Base-by-base conservation (phyloP, 495 filamentous ascomycete species). In the Pseudevernia furfuracea region DNA sequence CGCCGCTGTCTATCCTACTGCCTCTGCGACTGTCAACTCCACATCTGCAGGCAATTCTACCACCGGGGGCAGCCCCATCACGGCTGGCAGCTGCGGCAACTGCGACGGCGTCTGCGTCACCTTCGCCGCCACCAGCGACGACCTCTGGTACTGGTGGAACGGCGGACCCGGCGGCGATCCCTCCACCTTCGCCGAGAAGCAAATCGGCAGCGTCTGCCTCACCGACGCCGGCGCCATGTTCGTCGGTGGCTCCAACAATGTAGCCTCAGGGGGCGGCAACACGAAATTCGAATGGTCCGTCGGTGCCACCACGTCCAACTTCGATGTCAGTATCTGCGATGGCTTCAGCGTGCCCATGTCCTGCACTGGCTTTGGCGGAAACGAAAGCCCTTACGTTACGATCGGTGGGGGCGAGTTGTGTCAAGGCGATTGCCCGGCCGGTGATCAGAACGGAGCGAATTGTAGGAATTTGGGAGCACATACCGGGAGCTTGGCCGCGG, bases 261-360 rank as follows among this genome's bases (percentile, higher is more conserved):
- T 30, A 28, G 28, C 25, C 10, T 15, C 23, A 4, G 25, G 25
- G 1, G 49, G 49, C 28, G 49, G 23, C 12, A 53, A 32, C 25
- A 53, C 49, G 4, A 53, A 53, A 9, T 53, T 53, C 49, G 49
- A 53, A 53, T 53, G 49, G 49, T 53, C 49, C 15, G 14, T 53
- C 49, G 49, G 49, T 6, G 23, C 23, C 25, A 28, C 4, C 28
- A 30, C 28, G 4, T 53, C 49, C 4, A 53, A 53, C 28, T 53
- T 53, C 15, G 49, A 53, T 5, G 49, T 53, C 4, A 53, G 49
- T 6, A 14, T 53, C 25, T 53, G 49, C 49, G 49, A 53, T 28
- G 49, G 49, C 49, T 53, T 53, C 49, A 53, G 49, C 49, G 49
- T 53, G 49, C 49, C 49, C 12, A 53, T 53, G 49, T 4, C 15